A percentile compares a stretch with the other conserved stretches of the same genome.
phyloP scores from a whole-genome alignment of 2,329 filamentous ascomycete genomes.

The Balansia obtecta region DNA sequence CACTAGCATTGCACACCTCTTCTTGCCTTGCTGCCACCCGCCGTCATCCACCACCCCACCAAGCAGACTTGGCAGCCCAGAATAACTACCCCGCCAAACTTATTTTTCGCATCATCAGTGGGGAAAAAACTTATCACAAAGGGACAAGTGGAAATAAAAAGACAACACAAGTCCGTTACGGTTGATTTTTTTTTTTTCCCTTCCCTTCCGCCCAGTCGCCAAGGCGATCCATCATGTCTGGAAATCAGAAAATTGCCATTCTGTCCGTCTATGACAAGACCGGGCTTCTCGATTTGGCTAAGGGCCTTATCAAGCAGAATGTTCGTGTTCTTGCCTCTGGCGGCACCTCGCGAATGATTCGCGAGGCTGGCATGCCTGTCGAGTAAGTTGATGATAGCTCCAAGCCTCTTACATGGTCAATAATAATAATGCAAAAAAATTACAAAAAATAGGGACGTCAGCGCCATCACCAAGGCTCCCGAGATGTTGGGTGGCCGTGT shows the following conservation, averaged over 20 bases:
- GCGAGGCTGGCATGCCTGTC: constrained; percentile 89
- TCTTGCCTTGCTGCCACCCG: no score
- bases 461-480: constrained; percentile 89
- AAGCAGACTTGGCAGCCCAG: no score
- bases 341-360: constrained; percentile 90
- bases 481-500: constrained; percentile 81
- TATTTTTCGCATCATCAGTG: no score
- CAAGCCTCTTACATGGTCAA: background rate
- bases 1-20: no score
- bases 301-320: constrained; percentile 79
- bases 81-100: no score
- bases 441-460: constrained; percentile 60
- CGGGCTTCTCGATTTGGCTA: constrained; percentile 81
- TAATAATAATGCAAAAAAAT: background rate
- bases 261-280: constrained; percentile 99
- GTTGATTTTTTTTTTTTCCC: background rate
- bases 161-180: background rate
- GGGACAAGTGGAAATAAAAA: no score
- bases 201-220: background rate
- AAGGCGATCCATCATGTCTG: constrained; percentile 21
- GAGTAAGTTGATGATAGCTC: constrained; percentile 50
- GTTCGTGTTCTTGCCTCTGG: constrained; percentile 89
- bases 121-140: no score
- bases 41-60: no score
- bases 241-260: constrained; percentile 59